Conservation (phyloP, 176 grass and related monocot species). For the Lolium perenne region DNA sequence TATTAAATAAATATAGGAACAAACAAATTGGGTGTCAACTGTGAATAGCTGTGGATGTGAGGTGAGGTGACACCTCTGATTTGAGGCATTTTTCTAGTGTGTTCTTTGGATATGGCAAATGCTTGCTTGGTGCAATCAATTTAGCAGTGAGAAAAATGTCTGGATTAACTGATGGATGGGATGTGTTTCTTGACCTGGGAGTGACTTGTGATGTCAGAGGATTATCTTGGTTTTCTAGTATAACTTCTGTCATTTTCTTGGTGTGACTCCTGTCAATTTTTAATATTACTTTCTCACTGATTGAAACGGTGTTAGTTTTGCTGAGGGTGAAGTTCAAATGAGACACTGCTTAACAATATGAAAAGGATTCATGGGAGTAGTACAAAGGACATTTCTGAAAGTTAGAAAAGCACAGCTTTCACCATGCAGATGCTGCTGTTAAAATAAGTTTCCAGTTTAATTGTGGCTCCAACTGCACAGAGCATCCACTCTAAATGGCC, state of each 20-base stretch:
- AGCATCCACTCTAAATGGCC: neutral
- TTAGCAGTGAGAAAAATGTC: neutral
- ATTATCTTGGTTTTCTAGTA: neutral
- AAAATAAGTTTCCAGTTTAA: neutral
- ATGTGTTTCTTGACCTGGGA: neutral
- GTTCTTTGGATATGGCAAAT: neutral
- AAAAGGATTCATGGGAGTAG: neutral
- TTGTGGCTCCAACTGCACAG: neutral
- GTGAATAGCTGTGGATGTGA: conserved; percentile 9
- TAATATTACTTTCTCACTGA: neutral
- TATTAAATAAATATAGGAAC: neutral
- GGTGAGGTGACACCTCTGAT: conserved; percentile 8
- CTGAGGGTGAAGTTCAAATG: neutral
- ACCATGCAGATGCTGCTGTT: neutral
- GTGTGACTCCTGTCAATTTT: neutral
- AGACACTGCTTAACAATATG: neutral
- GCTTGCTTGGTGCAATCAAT: conserved; percentile 25
- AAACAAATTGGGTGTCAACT: conserved; percentile 26
- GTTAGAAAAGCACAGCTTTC: neutral
- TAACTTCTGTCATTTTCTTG: neutral
- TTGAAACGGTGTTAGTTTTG: neutral
- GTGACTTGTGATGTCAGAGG: conserved; percentile 10
- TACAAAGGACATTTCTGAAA: neutral
- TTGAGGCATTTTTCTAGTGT: neutral
- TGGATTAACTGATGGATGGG: conserved; percentile 19